phyloP scores from a whole-genome alignment of 257 asterid genomes.

The Paulownia fortunei region DNA sequence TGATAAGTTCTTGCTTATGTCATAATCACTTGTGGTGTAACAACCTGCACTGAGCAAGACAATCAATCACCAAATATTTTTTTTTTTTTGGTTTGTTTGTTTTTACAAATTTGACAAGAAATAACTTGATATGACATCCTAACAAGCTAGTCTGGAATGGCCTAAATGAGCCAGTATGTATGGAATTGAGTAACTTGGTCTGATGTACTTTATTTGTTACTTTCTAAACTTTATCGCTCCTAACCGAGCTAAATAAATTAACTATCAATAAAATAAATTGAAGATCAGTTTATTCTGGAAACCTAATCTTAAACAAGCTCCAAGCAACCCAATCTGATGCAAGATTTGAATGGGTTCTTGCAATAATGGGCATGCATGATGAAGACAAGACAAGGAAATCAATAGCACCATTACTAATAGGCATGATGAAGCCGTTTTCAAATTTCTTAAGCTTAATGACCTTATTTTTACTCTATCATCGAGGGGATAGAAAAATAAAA shows the following conservation, averaged over 20 bases:
- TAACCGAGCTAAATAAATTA: neutral
- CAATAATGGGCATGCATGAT: neutral
- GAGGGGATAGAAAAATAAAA: neutral
- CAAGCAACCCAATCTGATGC: neutral
- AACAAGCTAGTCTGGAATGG: neutral
- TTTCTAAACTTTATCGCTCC: neutral
- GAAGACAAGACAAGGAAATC: neutral
- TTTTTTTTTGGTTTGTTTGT: too few species aligned
- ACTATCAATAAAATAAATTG: neutral
- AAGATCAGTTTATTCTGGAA: neutral
- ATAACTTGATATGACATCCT: neutral
- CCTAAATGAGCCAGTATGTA: neutral
- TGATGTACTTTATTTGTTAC: neutral
- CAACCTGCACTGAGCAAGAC: neutral
- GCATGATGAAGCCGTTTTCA: neutral
- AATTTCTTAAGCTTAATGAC: neutral
- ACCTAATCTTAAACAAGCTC: neutral
- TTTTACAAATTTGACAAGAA: neutral
- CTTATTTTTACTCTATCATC: neutral
- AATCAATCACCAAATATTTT: neutral
- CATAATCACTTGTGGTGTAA: neutral
- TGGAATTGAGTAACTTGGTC: neutral
- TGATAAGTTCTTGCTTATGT: neutral
- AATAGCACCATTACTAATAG: neutral
- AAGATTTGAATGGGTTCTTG: neutral